Evolutionary conservation across 1,284 basidiomycete genomes (phyloP).

Genomic region (Austroboletus novae-zelandiae): DNA sequence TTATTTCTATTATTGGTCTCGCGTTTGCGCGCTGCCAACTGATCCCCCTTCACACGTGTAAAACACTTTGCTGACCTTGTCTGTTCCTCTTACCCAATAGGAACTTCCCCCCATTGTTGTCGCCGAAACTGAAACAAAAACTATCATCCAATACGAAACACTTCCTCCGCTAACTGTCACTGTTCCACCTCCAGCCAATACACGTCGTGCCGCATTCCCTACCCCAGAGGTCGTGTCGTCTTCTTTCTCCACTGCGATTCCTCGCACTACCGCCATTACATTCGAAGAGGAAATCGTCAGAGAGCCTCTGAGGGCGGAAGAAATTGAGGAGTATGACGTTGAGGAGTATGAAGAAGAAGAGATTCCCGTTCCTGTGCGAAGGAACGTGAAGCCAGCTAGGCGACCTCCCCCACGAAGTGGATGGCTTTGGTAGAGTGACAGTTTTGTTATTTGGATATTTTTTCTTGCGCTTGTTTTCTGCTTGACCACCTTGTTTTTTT

Average conservation of each 20-base stretch:
- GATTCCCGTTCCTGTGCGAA: slow-evolving; percentile 26
- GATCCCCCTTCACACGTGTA: slow-evolving; percentile 38
- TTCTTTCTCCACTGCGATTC: slow-evolving; percentile 51
- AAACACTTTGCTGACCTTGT: slow-evolving; percentile 33
- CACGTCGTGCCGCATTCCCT: slow-evolving; percentile 70
- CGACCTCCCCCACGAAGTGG: slow-evolving; percentile 27
- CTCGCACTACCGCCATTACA: slow-evolving; percentile 65
- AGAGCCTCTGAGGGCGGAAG: slow-evolving; percentile 28
- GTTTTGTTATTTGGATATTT: slow-evolving; percentile 16
- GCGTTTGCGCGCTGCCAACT: slow-evolving; percentile 31
- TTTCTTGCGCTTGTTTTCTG: slow-evolving; percentile 6
- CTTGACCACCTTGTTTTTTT: slow-evolving; percentile 7
- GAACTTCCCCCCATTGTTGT: slow-evolving; percentile 63
- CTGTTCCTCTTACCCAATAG: slow-evolving; percentile 38
- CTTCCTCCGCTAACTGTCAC: slow-evolving; percentile 51
- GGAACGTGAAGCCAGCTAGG: slow-evolving; percentile 30
- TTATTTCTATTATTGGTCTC: slow-evolving; percentile 17
- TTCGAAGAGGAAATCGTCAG: slow-evolving; percentile 52
- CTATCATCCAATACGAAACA: slow-evolving; percentile 61
- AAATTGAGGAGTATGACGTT: slow-evolving; percentile 36
- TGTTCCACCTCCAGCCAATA: slow-evolving; percentile 73
- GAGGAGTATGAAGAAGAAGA: slow-evolving; percentile 36
- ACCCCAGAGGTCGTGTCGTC: slow-evolving; percentile 60
- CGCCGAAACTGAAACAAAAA: slow-evolving; percentile 66
- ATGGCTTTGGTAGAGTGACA: slow-evolving; percentile 31